Percentiles rank a stretch among this genome's conserved stretches.
These are phyloP conservation scores for Cryptosporidium xiaoi DNA, from an alignment of 169 alveolate genomes.

Conservation along the genomic window DNA sequence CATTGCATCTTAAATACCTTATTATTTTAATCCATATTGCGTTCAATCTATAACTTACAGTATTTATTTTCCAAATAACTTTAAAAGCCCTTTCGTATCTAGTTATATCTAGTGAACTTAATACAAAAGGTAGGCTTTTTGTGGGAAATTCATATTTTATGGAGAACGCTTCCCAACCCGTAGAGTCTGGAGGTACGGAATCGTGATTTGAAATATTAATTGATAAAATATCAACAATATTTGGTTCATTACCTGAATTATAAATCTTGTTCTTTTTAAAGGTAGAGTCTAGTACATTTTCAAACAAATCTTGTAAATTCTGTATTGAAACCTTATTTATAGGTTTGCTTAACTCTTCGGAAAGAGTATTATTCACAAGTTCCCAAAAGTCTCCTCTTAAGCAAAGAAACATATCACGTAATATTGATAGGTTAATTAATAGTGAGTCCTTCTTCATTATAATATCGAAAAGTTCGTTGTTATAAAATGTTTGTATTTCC, in stretches of 20 bases:
- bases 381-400: conserved; percentile 59
- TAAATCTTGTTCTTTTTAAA: not conserved
- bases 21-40: conserved; percentile 6
- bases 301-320: conserved; percentile 5
- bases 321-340: conserved; percentile 33
- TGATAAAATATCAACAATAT: not conserved
- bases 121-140: not conserved
- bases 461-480: conserved; percentile 8
- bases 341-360: conserved; percentile 34
- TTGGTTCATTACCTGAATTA: not conserved
- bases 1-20: conserved; percentile 15
- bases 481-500: not conserved
- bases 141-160: conserved; percentile 80
- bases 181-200: conserved; percentile 78
- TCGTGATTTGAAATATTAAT: not conserved
- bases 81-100: conserved; percentile 20
- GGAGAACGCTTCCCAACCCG: conserved; percentile 86
- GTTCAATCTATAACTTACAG: conserved; percentile 10
- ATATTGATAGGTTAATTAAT: not conserved
- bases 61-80: conserved; percentile 22
- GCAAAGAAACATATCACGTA: conserved; percentile 14
- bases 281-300: not conserved
- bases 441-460: conserved; percentile 6
- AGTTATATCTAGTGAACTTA: not conserved
- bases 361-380: not conserved